Evolutionary conservation across 805 yeast genomes (phyloP).

Genomic region (Cyberlindnera lachancei): DNA sequence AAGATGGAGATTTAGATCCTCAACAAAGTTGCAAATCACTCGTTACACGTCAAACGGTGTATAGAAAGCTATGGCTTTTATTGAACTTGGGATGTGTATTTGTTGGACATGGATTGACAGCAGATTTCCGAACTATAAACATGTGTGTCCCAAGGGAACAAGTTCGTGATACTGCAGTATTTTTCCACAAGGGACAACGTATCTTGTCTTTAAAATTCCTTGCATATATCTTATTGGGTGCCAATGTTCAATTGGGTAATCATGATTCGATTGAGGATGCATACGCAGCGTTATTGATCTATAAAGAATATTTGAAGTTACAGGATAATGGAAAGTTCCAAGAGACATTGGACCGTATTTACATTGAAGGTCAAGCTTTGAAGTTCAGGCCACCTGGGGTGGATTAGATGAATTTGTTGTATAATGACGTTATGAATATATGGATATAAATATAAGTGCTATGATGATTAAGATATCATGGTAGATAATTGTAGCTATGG

Average conservation of each 20-base stretch:
- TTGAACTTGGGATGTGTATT: constrained; percentile 84
- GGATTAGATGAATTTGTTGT: background rate
- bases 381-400: constrained; percentile 23
- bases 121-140: constrained; percentile 91
- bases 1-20: constrained; percentile 83
- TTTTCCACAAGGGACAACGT: constrained; percentile 72
- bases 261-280: constrained; percentile 99
- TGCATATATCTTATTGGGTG: constrained; percentile 69
- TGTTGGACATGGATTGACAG: constrained; percentile 89
- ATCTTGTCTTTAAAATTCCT: constrained; percentile 78
- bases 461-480: too few relatives aligned
- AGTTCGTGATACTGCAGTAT: constrained; percentile 81
- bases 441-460: background rate
- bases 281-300: constrained; percentile 69
- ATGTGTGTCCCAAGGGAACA: constrained; percentile 80
- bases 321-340: constrained; percentile 53
- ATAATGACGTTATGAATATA: background rate
- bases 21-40: constrained; percentile 53
- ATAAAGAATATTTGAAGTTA: constrained; percentile 63
- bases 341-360: constrained; percentile 53
- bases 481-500: too few relatives aligned
- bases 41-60: constrained; percentile 76
- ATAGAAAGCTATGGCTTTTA: constrained; percentile 83
- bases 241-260: constrained; percentile 81
- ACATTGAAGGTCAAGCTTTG: constrained; percentile 48